These are phyloP conservation scores for Penicillium capsulatum DNA, from an alignment of 2,329 filamentous ascomycete genomes.

Conservation along the genomic window DNA sequence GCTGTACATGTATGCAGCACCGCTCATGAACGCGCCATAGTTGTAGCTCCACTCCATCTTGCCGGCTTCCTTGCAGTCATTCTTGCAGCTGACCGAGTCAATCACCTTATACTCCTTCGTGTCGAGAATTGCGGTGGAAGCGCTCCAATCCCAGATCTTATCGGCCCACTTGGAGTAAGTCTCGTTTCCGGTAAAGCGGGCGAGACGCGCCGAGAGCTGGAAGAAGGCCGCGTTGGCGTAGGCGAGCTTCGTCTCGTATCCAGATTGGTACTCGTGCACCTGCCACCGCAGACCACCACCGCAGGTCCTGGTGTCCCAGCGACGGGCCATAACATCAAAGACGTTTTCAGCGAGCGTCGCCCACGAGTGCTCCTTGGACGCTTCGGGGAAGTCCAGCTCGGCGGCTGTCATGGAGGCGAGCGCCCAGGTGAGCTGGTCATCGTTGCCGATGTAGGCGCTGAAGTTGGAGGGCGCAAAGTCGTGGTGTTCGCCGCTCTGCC, in stretches of 20 bases:
- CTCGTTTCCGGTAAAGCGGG: conserved; percentile 7
- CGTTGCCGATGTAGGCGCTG: conserved; percentile 14
- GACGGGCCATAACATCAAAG: conserved; percentile 7
- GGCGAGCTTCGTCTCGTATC: conserved; percentile 11
- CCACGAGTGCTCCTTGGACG: conserved; percentile 7
- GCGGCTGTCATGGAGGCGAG: conserved; percentile 14
- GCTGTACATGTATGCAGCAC: conserved; percentile 66
- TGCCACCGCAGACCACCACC: conserved; percentile 15
- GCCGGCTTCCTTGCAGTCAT: conserved; percentile 57
- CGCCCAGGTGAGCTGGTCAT: conserved; percentile 16
- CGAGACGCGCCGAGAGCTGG: conserved; percentile 12
- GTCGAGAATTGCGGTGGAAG: conserved; percentile 6
- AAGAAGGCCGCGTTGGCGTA: conserved; percentile 13
- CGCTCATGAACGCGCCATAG: conserved; percentile 55
- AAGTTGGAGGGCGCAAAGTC: conserved; percentile 68
- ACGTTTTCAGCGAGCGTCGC: conserved; percentile 9
- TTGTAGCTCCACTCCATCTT: conserved; percentile 64
- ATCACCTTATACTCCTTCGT: conserved; percentile 10
- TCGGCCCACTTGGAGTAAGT: conserved; percentile 13
- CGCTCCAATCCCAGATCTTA: conserved; percentile 17
- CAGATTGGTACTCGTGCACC: conserved; percentile 8
- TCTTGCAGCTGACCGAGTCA: conserved; percentile 28
- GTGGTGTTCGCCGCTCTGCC: conserved; percentile 65
- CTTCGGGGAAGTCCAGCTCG: conserved; percentile 6
- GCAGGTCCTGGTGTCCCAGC: conserved; percentile 13